These are phyloP conservation scores for Cyclotella cryptica DNA, from an alignment of 108 stramenopile species.

Conservation along the genomic window DNA sequence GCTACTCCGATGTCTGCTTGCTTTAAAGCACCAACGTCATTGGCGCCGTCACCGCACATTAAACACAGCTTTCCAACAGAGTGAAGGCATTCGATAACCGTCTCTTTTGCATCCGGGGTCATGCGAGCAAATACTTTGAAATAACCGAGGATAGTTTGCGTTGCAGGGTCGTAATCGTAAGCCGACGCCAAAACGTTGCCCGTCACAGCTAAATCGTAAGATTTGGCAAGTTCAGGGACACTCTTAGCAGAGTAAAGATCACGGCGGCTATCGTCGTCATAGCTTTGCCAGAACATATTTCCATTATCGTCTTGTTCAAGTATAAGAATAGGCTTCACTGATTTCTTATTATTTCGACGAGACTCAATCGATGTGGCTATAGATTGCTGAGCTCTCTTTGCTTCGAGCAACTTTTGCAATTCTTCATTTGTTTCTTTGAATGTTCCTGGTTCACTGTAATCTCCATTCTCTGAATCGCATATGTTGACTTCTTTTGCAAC, in stretches of 20 bases:
- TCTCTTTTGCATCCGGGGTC: constrained; percentile 97
- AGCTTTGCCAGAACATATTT: constrained; percentile 84
- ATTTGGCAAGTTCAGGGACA: constrained; percentile 72
- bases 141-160: constrained; percentile 72
- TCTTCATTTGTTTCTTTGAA: constrained; percentile 66
- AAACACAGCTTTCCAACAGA: constrained; percentile 83
- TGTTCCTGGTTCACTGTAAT: constrained; percentile 29
- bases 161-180: constrained; percentile 76
- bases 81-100: constrained; percentile 90
- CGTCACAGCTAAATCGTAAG: constrained; percentile 87
- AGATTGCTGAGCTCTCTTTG: constrained; percentile 35
- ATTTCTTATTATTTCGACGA: constrained; percentile 18
- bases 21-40: constrained; percentile 90
- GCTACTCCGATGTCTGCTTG: constrained; percentile 96
- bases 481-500: constrained; percentile 94
- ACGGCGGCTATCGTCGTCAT: constrained; percentile 76
- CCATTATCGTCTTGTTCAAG: constrained; percentile 65
- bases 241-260: constrained; percentile 60
- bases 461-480: constrained; percentile 51
- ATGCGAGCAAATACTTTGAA: constrained; percentile 96
- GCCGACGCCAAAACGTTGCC: constrained; percentile 80
- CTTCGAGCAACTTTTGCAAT: constrained; percentile 55
- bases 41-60: constrained; percentile 99
- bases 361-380: constrained; percentile 12
- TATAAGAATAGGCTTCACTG: constrained; percentile 77